Base-by-base conservation (phyloP, 805 yeast species). In the Saccharomyces mikatae region DNA sequence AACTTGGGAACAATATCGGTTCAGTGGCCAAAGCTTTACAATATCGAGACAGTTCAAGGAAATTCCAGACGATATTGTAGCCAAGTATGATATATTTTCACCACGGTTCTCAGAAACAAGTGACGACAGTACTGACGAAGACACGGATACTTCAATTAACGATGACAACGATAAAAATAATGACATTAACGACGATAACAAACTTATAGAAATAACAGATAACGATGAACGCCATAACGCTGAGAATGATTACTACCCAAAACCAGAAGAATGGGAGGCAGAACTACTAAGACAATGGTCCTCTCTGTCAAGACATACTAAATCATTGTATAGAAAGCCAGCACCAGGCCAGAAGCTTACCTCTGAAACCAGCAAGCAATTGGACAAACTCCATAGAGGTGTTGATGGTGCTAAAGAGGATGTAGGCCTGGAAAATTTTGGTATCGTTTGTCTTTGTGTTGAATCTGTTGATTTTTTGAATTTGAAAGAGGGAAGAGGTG, bases 391-490 rank as follows among this genome's bases (percentile, higher is more conserved):
- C 49, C 76, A 80, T 49, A 77, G 96, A 60, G 92, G 96, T 11
- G 96, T 89, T 17, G 96, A 89, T 69, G 96, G 96, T 6, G 77
- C 80, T 47, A 78, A 80, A 63, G 83, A 81, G 51, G 83, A 80
- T 30, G 81, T 80, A 28, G 82, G 85, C 0, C 71, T 78, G 53
- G 83, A 81, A 63, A 82, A 87, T 66, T 88, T 86, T 65, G 82
- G 82, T 1, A 80, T 87, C 26, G 80, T 87, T 29, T 82, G 86
- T 44, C 68, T 89, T 73, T 81, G 87, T 63, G 78, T 84, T 44
- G 86, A 87, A 52, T 73, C 77, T 49, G 95, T 86, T 10, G 96
- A 89, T 67, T 78, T 76, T 64, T 77, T 83, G 52, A 84, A 83
- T 58, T 71, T 83, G 57, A 82, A 80, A 51, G 81, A 80, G 58